Evolutionary conservation across 768 basidiomycete genomes (phyloP).

Genomic region (Tubosaeta sp.): DNA sequence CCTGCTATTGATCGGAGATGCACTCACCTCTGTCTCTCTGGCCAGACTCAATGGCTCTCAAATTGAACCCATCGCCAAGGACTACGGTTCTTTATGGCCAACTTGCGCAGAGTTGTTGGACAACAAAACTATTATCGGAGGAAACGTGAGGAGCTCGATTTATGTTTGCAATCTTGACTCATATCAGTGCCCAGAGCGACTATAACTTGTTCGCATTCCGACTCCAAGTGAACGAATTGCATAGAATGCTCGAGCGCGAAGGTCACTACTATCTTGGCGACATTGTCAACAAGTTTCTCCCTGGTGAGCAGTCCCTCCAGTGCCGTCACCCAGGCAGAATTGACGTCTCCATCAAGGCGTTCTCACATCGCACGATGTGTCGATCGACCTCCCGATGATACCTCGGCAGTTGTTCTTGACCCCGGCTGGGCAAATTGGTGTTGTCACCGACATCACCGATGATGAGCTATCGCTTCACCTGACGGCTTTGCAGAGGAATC

Average conservation of each 20-base stretch:
- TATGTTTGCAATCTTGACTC: constrained; percentile 1
- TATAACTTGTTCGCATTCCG: constrained; percentile 65
- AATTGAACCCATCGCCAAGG: constrained; percentile 57
- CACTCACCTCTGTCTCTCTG: constrained; percentile 73
- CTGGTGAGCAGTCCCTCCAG: constrained; percentile 40
- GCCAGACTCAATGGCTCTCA: constrained; percentile 46
- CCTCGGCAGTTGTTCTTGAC: constrained; percentile 74
- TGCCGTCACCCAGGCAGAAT: neutral
- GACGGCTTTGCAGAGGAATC: constrained; percentile 70
- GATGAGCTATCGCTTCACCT: constrained; percentile 50
- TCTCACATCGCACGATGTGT: constrained; percentile 42
- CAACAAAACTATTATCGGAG: constrained; percentile 57
- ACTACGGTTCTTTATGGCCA: constrained; percentile 76
- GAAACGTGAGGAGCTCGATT: constrained; percentile 54
- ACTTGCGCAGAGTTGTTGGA: constrained; percentile 57
- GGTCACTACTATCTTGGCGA: constrained; percentile 77
- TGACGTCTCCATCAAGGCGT: constrained; percentile 42
- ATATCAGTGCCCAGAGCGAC: constrained; percentile 45
- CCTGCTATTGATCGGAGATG: constrained; percentile 70
- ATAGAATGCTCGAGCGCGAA: constrained; percentile 50
- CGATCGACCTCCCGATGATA: constrained; percentile 38
- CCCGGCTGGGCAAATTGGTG: constrained; percentile 72
- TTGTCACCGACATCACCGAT: constrained; percentile 58
- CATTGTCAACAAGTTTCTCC: constrained; percentile 68
- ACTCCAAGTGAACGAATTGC: constrained; percentile 40